Percentiles rank a stretch among this genome's conserved stretches.
phyloP scores from a whole-genome alignment of 208 protist species.

The Angomonas ambiguus region DNA sequence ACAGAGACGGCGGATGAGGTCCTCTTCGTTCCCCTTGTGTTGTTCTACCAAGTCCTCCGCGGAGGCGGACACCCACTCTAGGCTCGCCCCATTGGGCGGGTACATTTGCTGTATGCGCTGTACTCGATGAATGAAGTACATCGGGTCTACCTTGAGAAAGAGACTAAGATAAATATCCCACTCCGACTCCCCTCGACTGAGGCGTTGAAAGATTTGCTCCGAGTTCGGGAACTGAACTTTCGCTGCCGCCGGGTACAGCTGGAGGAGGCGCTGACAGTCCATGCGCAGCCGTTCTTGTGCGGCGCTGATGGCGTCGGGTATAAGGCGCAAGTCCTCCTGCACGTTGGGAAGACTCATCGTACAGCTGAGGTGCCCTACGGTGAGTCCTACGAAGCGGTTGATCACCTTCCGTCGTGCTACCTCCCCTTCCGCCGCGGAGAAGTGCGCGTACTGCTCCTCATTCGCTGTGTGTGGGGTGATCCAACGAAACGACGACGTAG shows the following conservation, averaged over 20 bases:
- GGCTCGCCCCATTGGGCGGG: constrained; percentile 22
- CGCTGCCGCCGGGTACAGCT: neutral
- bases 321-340: constrained; percentile 24
- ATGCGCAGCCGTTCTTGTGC: constrained; percentile 22
- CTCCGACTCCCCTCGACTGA: constrained; percentile 35
- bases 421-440: constrained; percentile 47
- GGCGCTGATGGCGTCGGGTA: constrained; percentile 16
- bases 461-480: constrained; percentile 27
- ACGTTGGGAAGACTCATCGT: constrained; percentile 42
- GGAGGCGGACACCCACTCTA: constrained; percentile 17
- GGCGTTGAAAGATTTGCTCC: constrained; percentile 17
- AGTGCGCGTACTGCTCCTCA: constrained; percentile 8
- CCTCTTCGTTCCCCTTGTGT: constrained; percentile 33
- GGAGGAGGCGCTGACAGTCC: constrained; percentile 13
- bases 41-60: constrained; percentile 27
- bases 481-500: constrained; percentile 48
- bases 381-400: constrained; percentile 51
- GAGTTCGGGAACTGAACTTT: neutral
- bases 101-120: constrained; percentile 27
- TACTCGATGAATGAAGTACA: constrained; percentile 38
- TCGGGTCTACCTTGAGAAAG: constrained; percentile 32
- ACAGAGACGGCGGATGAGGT: constrained; percentile 49
- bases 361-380: constrained; percentile 51
- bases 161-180: constrained; percentile 27
- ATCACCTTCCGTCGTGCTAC: constrained; percentile 49